Conservation (phyloP, 129 eudicot species). For the Mikania micrantha region DNA sequence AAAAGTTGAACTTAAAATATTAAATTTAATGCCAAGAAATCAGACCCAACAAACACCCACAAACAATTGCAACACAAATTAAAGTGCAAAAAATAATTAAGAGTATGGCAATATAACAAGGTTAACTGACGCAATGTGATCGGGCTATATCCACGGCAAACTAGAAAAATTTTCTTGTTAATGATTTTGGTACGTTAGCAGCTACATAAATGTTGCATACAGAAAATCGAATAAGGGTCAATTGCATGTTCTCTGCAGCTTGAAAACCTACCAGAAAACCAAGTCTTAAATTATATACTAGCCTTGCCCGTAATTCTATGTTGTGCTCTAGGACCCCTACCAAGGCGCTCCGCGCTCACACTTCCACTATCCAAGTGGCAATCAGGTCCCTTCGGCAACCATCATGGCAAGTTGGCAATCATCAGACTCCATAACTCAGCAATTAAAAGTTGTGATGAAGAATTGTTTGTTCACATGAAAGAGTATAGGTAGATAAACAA, state of each 20-base stretch:
- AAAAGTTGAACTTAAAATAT: not conserved
- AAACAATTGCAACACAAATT: not conserved
- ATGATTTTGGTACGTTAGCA: not conserved
- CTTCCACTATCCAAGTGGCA: not conserved
- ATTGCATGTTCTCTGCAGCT: not conserved
- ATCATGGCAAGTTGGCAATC: no score
- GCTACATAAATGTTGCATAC: not conserved
- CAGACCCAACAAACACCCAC: not conserved
- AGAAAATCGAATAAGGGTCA: not conserved
- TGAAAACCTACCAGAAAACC: not conserved
- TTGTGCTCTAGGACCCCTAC: not conserved
- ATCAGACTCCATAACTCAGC: not conserved
- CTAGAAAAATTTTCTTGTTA: not conserved
- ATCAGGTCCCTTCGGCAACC: not conserved
- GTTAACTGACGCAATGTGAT: not conserved
- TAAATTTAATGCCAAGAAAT: not conserved
- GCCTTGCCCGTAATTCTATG: not conserved
- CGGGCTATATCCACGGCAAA: not conserved
- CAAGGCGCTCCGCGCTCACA: not conserved
- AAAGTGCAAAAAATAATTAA: not conserved
- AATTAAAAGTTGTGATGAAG: not conserved
- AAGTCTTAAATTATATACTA: not conserved
- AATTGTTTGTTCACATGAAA: constrained; percentile 12
- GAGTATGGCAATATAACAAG: not conserved
- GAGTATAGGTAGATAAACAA: not conserved